Percentiles rank a stretch among this genome's conserved stretches.
phyloP scores from a whole-genome alignment of 2,329 filamentous ascomycete species.

The Berkeleyomyces basicola region DNA sequence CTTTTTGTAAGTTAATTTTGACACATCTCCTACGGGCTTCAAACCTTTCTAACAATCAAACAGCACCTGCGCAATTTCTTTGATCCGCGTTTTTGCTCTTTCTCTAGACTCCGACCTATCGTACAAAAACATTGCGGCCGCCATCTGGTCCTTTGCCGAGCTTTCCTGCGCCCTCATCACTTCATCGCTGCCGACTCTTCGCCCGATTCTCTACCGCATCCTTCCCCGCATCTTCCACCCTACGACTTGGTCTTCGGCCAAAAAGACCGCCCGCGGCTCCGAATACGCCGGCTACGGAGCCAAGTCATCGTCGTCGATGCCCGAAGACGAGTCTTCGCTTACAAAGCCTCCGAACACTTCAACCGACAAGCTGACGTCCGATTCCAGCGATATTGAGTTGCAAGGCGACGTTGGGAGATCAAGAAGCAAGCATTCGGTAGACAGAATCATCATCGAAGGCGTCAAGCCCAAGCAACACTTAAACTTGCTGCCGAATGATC shows the following conservation, averaged over 20 bases:
- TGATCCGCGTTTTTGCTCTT: conserved; percentile 17
- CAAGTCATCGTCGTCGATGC: background rate
- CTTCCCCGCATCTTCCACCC: conserved; percentile 16
- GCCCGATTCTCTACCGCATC: conserved; percentile 17
- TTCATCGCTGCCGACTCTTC: conserved; percentile 17
- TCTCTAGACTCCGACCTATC: conserved; percentile 16
- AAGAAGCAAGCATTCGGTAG: background rate
- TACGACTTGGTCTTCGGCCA: background rate
- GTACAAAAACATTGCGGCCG: conserved; percentile 18
- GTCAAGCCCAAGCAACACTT: background rate
- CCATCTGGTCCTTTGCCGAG: conserved; percentile 17
- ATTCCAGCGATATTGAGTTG: conserved; percentile 6
- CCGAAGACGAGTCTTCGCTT: background rate
- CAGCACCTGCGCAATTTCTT: conserved; percentile 18
- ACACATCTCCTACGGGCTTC: background rate
- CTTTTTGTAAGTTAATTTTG: conserved; percentile 15
- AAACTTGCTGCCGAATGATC: background rate
- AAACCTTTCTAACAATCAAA: background rate
- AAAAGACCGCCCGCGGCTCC: background rate
- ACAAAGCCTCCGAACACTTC: conserved; percentile 3
- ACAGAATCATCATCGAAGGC: background rate
- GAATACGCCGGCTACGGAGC: conserved; percentile 2
- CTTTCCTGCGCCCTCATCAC: conserved; percentile 16
- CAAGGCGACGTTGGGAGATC: background rate
- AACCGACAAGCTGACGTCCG: conserved; percentile 2